Conservation (phyloP, 1,284 basidiomycete species). For the Wolfiporia cocos region DNA sequence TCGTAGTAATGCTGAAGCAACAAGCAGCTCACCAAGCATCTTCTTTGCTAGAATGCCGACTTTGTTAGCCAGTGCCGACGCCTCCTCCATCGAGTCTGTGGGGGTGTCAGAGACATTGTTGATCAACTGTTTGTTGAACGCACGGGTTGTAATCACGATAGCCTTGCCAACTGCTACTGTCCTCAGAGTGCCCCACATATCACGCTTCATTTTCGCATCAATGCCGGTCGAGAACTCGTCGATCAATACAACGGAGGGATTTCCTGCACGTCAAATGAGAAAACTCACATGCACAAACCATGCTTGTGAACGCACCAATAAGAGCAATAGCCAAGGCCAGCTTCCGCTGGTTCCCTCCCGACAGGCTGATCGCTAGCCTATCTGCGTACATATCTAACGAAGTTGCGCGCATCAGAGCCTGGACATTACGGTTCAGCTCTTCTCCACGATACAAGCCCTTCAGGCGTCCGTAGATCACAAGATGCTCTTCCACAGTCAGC, state of each 20-base stretch:
- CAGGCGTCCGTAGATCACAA: constrained; percentile 59
- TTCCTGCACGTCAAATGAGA: constrained; percentile 35
- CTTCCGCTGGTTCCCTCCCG: constrained; percentile 80
- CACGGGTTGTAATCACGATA: constrained; percentile 65
- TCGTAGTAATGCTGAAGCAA: not conserved
- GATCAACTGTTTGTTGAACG: constrained; percentile 18
- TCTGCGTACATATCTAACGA: constrained; percentile 59
- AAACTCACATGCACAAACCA: not conserved
- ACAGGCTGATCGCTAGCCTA: constrained; percentile 65
- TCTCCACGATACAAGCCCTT: constrained; percentile 54
- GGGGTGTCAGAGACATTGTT: not conserved
- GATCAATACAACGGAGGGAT: constrained; percentile 72
- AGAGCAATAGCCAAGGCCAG: constrained; percentile 73
- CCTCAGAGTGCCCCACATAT: constrained; percentile 74
- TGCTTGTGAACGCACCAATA: constrained; percentile 43
- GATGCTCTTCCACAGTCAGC: constrained; percentile 72
- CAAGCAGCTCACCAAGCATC: constrained; percentile 53
- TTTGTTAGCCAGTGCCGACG: constrained; percentile 66
- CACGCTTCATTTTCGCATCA: constrained; percentile 78
- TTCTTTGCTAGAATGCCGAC: constrained; percentile 68
- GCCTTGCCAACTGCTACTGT: constrained; percentile 60
- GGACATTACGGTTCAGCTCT: constrained; percentile 50
- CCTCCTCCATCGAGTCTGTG: constrained; percentile 80
- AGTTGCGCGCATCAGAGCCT: constrained; percentile 53
- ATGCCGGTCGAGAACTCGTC: constrained; percentile 84